phyloP scores from a whole-genome alignment of 495 filamentous ascomycete genomes.

The Annulohypoxylon moriforme region DNA sequence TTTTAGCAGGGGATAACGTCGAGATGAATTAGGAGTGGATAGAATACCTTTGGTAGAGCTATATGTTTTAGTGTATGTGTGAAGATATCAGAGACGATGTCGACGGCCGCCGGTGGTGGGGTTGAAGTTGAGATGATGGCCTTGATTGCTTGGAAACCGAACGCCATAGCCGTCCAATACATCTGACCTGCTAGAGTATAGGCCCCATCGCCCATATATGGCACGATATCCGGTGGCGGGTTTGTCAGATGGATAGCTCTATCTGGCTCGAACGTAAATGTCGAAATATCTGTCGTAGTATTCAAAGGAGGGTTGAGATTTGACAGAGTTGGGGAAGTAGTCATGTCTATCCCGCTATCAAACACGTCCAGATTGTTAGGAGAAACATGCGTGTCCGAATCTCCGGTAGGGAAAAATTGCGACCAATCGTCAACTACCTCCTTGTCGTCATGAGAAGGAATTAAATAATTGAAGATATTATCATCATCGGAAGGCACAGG shows the following conservation, averaged over 20 bases:
- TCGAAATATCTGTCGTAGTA: background rate
- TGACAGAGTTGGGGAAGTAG: background rate
- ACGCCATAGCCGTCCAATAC: constrained; percentile 34
- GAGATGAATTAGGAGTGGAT: background rate
- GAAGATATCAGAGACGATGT: constrained; percentile 16
- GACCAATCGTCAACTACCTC: constrained; percentile 17
- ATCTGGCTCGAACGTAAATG: constrained; percentile 24
- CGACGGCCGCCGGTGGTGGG: constrained; percentile 30
- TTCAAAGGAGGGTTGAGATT: background rate
- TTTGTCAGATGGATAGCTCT: constrained; percentile 28
- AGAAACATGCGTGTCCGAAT: background rate
- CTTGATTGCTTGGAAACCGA: constrained; percentile 32
- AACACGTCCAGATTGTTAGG: background rate
- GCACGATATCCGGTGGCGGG: constrained; percentile 34
- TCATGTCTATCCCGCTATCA: constrained; percentile 13
- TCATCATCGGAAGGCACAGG: background rate
- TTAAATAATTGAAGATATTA: background rate
- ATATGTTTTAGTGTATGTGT: constrained; percentile 17
- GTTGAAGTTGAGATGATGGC: constrained; percentile 19
- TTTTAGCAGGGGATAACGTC: background rate
- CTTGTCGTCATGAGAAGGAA: background rate
- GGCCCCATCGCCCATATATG: constrained; percentile 23
- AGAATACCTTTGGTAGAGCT: constrained; percentile 12
- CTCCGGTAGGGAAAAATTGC: background rate
- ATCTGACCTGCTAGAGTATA: constrained; percentile 36